These are phyloP conservation scores for Pharus latifolius DNA, from an alignment of 176 grass and related monocot species.

Conservation along the genomic window DNA sequence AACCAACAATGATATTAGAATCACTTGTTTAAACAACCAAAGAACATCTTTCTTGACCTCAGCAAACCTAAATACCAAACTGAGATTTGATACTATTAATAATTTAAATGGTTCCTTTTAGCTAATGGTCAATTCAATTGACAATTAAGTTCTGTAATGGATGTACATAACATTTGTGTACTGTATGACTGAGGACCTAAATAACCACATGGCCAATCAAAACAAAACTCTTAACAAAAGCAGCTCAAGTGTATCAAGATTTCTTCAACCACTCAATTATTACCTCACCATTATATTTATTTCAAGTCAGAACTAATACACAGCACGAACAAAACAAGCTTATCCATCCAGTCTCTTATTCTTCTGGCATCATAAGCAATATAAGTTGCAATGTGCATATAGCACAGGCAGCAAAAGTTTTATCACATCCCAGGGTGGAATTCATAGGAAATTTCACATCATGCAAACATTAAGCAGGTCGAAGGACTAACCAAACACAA, in stretches of 20 bases:
- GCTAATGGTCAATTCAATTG: background rate
- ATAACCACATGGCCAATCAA: background rate
- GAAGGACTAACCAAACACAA: conserved; percentile 33
- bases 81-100: background rate
- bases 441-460: background rate
- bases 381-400: background rate
- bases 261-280: background rate
- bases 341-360: conserved; percentile 18
- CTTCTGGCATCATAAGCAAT: background rate
- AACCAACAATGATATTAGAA: background rate
- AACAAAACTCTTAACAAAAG: background rate
- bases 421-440: background rate
- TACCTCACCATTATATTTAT: background rate
- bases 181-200: background rate
- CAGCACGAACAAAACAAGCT: background rate
- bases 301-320: conserved; percentile 4
- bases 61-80: background rate
- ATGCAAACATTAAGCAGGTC: background rate
- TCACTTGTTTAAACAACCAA: background rate
- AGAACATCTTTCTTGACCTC: background rate
- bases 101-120: background rate
- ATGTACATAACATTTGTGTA: background rate
- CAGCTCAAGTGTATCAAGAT: background rate
- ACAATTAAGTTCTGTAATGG: background rate
- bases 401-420: background rate